phyloP scores from a whole-genome alignment of 176 grass and related monocot genomes.

The Melocanna baccifera region DNA sequence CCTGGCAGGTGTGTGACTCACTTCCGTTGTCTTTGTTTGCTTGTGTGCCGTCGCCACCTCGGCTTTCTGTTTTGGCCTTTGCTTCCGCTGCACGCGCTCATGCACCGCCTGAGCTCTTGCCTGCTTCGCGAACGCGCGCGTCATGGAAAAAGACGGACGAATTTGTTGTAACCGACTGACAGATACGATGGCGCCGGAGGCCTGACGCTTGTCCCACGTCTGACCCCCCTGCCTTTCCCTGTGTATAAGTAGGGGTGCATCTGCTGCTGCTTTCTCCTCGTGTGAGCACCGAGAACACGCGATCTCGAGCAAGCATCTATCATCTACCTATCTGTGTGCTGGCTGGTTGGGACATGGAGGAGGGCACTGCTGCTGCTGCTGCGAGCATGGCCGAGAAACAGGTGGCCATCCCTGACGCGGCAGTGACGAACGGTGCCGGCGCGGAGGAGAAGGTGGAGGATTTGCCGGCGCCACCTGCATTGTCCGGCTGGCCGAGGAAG shows the following conservation, averaged over 20 bases:
- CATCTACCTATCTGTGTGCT: not conserved
- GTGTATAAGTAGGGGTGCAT: constrained; percentile 34
- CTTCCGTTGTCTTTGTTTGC: not conserved
- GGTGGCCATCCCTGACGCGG: not conserved
- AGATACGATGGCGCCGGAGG: not conserved
- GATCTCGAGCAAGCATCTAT: not conserved
- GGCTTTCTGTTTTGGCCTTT: constrained; percentile 21
- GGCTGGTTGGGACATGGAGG: constrained; percentile 6
- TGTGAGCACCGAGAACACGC: not conserved
- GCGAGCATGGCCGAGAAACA: constrained; percentile 5
- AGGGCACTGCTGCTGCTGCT: not conserved
- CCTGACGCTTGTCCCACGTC: not conserved
- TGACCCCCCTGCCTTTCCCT: not conserved
- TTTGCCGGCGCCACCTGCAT: not conserved
- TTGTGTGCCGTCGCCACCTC: not conserved
- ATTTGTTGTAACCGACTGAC: not conserved
- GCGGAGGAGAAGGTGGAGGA: constrained; percentile 4
- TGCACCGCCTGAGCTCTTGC: not conserved
- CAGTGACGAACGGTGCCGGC: not conserved
- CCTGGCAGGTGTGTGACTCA: not conserved
- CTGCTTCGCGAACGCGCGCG: not conserved
- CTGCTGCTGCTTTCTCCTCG: not conserved
- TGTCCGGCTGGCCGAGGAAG: constrained; percentile 40
- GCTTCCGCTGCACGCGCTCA: not conserved
- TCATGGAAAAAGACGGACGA: too few relatives aligned